Percentiles rank a stretch among this genome's conserved stretches.
Evolutionary conservation across 202 grass and related monocot species (phyloP).

Genomic region (Carex arenaria): DNA sequence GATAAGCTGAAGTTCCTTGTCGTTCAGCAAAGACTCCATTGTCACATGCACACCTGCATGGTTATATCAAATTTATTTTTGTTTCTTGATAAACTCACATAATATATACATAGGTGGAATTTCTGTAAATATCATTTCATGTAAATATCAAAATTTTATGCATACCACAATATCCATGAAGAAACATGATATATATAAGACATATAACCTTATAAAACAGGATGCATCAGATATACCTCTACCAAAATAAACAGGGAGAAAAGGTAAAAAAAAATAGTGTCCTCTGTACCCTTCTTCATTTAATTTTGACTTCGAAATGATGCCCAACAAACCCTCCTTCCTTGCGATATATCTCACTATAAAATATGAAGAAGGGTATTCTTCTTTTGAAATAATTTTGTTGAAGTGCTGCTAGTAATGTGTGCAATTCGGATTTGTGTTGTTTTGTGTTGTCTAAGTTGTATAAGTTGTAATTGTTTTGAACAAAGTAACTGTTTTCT

Average conservation of each 20-base stretch:
- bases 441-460: too few relatives aligned
- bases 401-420: too few relatives aligned
- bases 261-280: neutral
- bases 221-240: neutral
- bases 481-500: too few relatives aligned
- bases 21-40: conserved; percentile 66
- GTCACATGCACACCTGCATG: conserved; percentile 76
- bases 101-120: neutral
- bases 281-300: neutral
- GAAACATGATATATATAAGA: neutral
- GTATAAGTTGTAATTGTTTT: too few relatives aligned
- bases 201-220: neutral
- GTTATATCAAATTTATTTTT: neutral
- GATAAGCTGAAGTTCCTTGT: conserved; percentile 62
- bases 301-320: neutral
- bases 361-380: neutral
- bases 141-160: neutral
- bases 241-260: neutral
- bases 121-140: neutral
- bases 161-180: neutral
- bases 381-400: neutral
- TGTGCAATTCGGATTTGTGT: too few relatives aligned
- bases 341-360: neutral
- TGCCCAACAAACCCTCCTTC: neutral
- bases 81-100: neutral